Evolutionary conservation across 106 monocot genomes (phyloP).

Genomic region (Dendrobium catenatum): DNA sequence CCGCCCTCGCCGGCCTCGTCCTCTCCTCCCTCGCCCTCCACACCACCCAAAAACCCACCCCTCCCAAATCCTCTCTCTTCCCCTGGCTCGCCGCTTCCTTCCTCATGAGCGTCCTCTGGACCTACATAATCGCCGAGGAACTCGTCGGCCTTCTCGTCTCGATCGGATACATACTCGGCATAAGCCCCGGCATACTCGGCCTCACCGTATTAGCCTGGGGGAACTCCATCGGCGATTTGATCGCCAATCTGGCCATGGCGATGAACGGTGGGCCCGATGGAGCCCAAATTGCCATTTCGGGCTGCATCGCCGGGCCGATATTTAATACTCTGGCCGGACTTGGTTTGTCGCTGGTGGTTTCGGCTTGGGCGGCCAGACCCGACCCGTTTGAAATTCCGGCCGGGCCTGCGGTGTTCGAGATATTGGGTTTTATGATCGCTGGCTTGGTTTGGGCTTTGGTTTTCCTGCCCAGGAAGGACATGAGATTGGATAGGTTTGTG

Average conservation of each 20-base stretch:
- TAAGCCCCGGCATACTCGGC: slow-evolving; percentile 28
- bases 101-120: slow-evolving; percentile 31
- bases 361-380: slow-evolving; percentile 34
- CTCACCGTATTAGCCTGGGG: slow-evolving; percentile 13
- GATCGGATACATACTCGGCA: slow-evolving; percentile 28
- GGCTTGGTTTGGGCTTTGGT: slow-evolving; percentile 40
- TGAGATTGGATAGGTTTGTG: slow-evolving; percentile 35
- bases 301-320: slow-evolving; percentile 37
- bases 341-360: slow-evolving; percentile 32
- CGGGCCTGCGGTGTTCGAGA: slow-evolving; percentile 25
- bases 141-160: slow-evolving; percentile 30
- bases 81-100: slow-evolving; percentile 35
- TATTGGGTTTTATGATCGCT: slow-evolving; percentile 31
- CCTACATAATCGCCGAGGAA: slow-evolving; percentile 29
- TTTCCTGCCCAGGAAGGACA: slow-evolving; percentile 23
- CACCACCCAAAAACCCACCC: slow-evolving; percentile 20
- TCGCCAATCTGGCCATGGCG: slow-evolving; percentile 18
- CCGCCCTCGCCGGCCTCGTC: slow-evolving; percentile 12
- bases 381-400: slow-evolving; percentile 29
- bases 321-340: slow-evolving; percentile 44
- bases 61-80: slow-evolving; percentile 26
- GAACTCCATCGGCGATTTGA: slow-evolving; percentile 15
- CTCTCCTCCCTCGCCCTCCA: slow-evolving; percentile 21
- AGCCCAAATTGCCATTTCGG: slow-evolving; percentile 27
- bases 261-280: slow-evolving; percentile 10